Evolutionary conservation across 2,329 filamentous ascomycete species (phyloP).

Genomic region (Leptographium flavum): DNA sequence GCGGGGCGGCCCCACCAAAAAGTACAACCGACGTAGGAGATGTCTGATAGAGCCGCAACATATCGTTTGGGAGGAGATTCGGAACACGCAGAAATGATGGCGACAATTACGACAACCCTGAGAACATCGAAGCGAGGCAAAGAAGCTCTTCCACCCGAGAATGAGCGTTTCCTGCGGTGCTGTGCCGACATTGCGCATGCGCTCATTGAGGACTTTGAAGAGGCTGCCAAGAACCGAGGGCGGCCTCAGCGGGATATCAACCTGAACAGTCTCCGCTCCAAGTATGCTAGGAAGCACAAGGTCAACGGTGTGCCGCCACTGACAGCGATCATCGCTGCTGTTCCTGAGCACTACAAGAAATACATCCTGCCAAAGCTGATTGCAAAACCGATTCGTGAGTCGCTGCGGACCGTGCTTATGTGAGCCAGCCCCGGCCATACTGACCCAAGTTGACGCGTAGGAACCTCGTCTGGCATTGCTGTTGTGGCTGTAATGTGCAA

Average conservation of each 20-base stretch:
- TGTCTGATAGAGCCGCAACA: neutral
- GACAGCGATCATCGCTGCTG: constrained; percentile 92
- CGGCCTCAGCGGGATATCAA: constrained; percentile 77
- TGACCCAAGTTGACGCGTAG: constrained; percentile 22
- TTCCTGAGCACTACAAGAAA: constrained; percentile 99
- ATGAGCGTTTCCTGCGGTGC: constrained; percentile 83
- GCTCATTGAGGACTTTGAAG: constrained; percentile 78
- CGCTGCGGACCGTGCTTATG: neutral
- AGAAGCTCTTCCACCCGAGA: constrained; percentile 68
- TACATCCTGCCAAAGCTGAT: constrained; percentile 94
- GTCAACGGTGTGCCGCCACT: constrained; percentile 78
- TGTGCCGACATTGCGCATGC: constrained; percentile 92
- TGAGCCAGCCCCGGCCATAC: neutral
- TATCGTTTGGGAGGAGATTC: too few species aligned
- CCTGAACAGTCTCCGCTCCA: constrained; percentile 73
- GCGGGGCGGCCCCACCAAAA: constrained; percentile 6
- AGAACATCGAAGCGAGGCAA: constrained; percentile 31
- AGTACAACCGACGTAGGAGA: neutral
- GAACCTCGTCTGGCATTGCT: constrained; percentile 90
- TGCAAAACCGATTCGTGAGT: constrained; percentile 80
- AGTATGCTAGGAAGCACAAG: constrained; percentile 85
- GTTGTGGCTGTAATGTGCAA: constrained; percentile 99
- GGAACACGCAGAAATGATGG: neutral
- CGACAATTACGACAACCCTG: constrained; percentile 16
- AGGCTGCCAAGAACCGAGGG: constrained; percentile 59